Evolutionary conservation across 176 grass and related monocot species (phyloP).

Genomic region (Lolium multiflorum): DNA sequence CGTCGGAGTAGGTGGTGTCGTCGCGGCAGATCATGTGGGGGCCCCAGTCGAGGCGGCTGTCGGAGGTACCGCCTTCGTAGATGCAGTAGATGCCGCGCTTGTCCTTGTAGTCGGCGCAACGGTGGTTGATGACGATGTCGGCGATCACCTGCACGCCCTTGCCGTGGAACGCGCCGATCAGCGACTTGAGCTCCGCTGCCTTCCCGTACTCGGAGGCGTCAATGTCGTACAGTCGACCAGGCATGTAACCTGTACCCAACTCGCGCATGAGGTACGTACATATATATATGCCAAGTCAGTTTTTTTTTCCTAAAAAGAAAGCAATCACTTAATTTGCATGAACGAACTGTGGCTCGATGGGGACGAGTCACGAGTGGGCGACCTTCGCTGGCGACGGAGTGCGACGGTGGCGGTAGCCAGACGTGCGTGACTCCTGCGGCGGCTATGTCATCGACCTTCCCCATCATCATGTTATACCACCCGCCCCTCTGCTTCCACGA

Average conservation of each 20-base stretch:
- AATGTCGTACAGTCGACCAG: conserved; percentile 65
- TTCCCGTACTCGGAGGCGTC: conserved; percentile 67
- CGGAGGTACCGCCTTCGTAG: conserved; percentile 72
- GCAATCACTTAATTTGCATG: too few species aligned
- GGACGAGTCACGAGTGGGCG: too few species aligned
- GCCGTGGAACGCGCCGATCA: conserved; percentile 47
- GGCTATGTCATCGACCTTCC: too few species aligned
- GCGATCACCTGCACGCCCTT: conserved; percentile 55
- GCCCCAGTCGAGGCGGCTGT: conserved; percentile 71
- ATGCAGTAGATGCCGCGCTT: conserved; percentile 63
- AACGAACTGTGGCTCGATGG: too few species aligned
- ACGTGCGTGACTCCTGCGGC: too few species aligned
- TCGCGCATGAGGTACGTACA: too few species aligned
- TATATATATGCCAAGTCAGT: neutral
- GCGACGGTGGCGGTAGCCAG: too few species aligned
- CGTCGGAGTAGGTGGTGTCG: conserved; percentile 59
- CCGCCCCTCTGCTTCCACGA: conserved; percentile 45
- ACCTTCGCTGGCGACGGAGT: too few species aligned
- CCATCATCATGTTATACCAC: too few species aligned
- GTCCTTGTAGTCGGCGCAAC: conserved; percentile 51
- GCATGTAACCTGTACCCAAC: conserved; percentile 51
- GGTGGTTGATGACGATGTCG: conserved; percentile 45
- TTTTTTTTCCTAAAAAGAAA: too few species aligned
- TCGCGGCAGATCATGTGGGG: conserved; percentile 77
- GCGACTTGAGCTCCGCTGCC: conserved; percentile 53